Percentiles rank a stretch among this genome's conserved stretches.
Evolutionary conservation across 352 stramenopile genomes (phyloP).

Genomic region (Achlya hypogyna): DNA sequence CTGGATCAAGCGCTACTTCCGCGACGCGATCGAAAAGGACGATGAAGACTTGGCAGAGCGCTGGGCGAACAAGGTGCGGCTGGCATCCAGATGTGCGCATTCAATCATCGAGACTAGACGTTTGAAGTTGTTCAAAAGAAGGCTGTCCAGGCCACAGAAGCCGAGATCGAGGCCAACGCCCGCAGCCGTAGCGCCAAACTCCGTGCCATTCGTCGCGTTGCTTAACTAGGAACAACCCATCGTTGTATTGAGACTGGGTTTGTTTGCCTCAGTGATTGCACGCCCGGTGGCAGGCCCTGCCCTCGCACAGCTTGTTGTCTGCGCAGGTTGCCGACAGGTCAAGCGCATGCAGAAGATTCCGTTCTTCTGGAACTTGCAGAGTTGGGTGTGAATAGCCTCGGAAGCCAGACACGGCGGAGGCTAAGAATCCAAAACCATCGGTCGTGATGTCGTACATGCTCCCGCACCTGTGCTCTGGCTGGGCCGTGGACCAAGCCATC

Average conservation of each 20-base stretch:
- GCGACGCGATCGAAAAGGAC: conserved; percentile 39
- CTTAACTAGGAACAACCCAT: not conserved
- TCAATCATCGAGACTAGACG: conserved; percentile 32
- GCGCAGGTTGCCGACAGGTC: too few species aligned
- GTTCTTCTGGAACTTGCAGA: too few species aligned
- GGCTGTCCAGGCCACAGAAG: conserved; percentile 48
- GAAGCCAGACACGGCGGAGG: too few species aligned
- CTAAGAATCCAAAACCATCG: too few species aligned
- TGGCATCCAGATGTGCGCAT: not conserved
- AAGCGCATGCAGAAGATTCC: too few species aligned
- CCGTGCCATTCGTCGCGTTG: conserved; percentile 22
- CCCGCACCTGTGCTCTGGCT: conserved; percentile 94
- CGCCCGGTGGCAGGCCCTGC: too few species aligned
- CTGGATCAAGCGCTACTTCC: conserved; percentile 71
- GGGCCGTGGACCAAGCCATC: conserved; percentile 99
- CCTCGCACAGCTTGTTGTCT: too few species aligned
- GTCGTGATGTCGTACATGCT: conserved; percentile 94
- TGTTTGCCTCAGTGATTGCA: too few species aligned
- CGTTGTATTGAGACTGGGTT: too few species aligned
- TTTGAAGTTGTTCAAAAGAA: conserved; percentile 59
- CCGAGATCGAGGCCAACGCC: conserved; percentile 55
- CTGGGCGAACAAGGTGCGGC: conserved; percentile 16
- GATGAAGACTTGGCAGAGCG: conserved; percentile 24
- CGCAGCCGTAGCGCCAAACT: conserved; percentile 59
- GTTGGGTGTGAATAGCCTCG: too few species aligned